These are phyloP conservation scores for Fraxinus nigra DNA, from an alignment of 305 asterid genomes.

Conservation along the genomic window DNA sequence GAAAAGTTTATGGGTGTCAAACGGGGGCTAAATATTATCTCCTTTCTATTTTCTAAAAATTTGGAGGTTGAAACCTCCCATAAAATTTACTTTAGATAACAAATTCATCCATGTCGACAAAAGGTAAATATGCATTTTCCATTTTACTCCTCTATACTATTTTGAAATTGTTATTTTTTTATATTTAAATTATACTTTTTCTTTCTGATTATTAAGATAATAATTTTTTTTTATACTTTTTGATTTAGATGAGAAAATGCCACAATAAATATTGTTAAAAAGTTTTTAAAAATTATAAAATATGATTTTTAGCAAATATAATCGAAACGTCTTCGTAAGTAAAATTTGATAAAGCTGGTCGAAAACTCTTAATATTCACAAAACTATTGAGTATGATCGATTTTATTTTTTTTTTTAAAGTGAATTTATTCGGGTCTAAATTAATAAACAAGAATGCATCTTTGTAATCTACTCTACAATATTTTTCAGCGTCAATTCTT, in stretches of 20 bases:
- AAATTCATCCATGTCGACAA: background rate
- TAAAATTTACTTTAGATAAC: background rate
- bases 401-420: too few species aligned
- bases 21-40: background rate
- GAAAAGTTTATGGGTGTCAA: too few species aligned
- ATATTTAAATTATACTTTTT: too few species aligned
- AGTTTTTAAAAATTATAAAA: background rate
- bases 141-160: background rate
- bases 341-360: too few species aligned
- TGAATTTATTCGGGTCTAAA: background rate
- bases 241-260: too few species aligned
- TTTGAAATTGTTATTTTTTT: too few species aligned
- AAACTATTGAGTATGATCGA: too few species aligned
- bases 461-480: background rate
- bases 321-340: background rate
- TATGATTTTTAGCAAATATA: too few species aligned
- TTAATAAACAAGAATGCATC: too few species aligned
- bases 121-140: background rate
- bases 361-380: too few species aligned
- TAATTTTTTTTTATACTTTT: background rate
- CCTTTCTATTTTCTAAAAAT: background rate
- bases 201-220: background rate
- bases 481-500: background rate
- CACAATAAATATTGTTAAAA: background rate
- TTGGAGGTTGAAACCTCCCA: too few species aligned